These are phyloP conservation scores for Aspergillus bombycis DNA, from an alignment of 2,329 filamentous ascomycete species.

Conservation along the genomic window DNA sequence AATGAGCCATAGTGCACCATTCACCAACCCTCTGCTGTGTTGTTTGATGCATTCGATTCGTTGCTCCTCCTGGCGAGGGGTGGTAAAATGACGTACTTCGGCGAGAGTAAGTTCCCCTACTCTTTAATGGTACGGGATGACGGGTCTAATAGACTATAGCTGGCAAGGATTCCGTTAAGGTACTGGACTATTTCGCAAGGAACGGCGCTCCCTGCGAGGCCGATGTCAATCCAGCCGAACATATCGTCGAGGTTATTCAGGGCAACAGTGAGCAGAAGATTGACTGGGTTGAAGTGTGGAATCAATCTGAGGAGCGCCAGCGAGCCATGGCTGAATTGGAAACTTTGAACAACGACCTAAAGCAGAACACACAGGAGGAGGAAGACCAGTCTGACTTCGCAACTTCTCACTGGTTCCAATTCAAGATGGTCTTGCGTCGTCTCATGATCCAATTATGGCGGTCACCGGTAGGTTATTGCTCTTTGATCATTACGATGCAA, in stretches of 20 bases:
- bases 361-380: constrained; percentile 25
- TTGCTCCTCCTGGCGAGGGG: constrained; percentile 67
- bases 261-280: constrained; percentile 25
- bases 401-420: constrained; percentile 44
- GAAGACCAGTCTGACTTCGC: constrained; percentile 42
- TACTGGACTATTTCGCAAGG: constrained; percentile 53
- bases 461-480: constrained; percentile 30
- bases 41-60: constrained; percentile 69
- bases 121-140: not conserved
- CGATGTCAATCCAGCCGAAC: constrained; percentile 58
- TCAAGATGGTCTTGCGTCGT: constrained; percentile 39
- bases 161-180: constrained; percentile 45
- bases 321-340: constrained; percentile 30
- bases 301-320: constrained; percentile 31
- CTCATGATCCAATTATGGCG: constrained; percentile 39
- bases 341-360: constrained; percentile 26
- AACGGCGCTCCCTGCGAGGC: constrained; percentile 58
- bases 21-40: constrained; percentile 68
- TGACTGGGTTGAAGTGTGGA: constrained; percentile 41
- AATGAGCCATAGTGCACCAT: constrained; percentile 54
- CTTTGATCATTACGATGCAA: too few relatives aligned
- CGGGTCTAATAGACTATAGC: constrained; percentile 20
- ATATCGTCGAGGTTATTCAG: constrained; percentile 45
- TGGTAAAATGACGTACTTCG: constrained; percentile 69
- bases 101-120: constrained; percentile 46